These are phyloP conservation scores for Chaetomium fimeti DNA, from an alignment of 495 filamentous ascomycete genomes.

Conservation along the genomic window DNA sequence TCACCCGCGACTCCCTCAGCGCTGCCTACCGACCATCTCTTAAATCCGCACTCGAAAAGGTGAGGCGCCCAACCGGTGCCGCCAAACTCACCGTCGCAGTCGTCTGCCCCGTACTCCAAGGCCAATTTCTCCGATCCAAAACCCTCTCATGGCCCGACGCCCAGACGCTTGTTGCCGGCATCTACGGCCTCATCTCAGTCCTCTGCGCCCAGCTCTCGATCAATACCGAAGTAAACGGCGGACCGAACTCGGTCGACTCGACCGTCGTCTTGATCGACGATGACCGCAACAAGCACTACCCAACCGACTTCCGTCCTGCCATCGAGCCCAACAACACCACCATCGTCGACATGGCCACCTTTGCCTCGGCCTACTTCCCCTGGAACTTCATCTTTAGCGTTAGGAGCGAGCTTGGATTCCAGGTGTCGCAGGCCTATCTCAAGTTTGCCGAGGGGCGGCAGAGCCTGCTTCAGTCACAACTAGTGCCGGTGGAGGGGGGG, in stretches of 20 bases:
- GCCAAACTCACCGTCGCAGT: conserved; percentile 55
- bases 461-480: conserved; percentile 44
- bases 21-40: conserved; percentile 60
- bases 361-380: conserved; percentile 60
- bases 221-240: conserved; percentile 58
- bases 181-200: conserved; percentile 75
- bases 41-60: conserved; percentile 43
- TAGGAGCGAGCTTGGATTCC: conserved; percentile 56
- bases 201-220: conserved; percentile 59
- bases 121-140: conserved; percentile 46
- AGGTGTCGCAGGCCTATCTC: conserved; percentile 44
- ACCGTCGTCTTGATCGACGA: conserved; percentile 71
- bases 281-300: conserved; percentile 41
- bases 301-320: conserved; percentile 30
- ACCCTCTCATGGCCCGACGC: conserved; percentile 57
- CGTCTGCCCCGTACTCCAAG: conserved; percentile 52
- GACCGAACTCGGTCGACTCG: conserved; percentile 70
- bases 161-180: conserved; percentile 67
- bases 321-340: conserved; percentile 49
- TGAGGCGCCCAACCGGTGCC: conserved; percentile 41
- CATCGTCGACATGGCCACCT: conserved; percentile 62
- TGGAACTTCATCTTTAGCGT: conserved; percentile 73
- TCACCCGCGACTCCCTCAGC: conserved; percentile 46
- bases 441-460: conserved; percentile 47
- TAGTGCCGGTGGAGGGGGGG: conserved; percentile 49